Evolutionary conservation across 257 asterid genomes (phyloP), one percentile per base, ranked within the genome.

Genomic region (Apocynum venetum): DNA sequence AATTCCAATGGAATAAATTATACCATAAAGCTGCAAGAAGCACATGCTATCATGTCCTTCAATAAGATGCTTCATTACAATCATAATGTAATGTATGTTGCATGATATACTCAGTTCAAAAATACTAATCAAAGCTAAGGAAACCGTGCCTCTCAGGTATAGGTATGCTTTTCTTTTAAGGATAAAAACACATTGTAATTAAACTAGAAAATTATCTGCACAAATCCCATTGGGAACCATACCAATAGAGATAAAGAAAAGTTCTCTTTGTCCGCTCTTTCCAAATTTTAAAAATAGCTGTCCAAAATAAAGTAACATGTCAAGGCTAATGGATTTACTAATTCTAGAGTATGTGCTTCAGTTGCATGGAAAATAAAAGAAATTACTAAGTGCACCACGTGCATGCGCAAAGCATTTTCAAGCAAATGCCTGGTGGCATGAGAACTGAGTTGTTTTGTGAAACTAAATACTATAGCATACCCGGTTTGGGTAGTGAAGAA

Each of bases 1-100:
- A 55, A 52, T 72, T 75, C 73, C 66, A 35, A 77, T 55, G 44
- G n/a, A 25, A 74, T 49, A 51, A 48, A 15, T 14, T 25, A 60
- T 38, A 55, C 60, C 44, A 36, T 19, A 55, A 57, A 48, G 53
- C 25, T 51, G 41, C 57, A 79, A 61, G 25, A 10, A 17, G 2
- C 38, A 74, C 9, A 11, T 36, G 38, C 35, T 9, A 49, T 56
- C 38, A 64, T 63, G 59, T 51, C 40, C 38, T 4, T 10, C 53
- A 6, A 44, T 6, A 10, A 46, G 59, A 59, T 40, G 38, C 35
- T 36, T 17, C 67, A 73, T 56, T 20, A n/a, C 47, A 48, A 20
- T 15, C 44, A 31, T 15, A 6, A 4, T 40, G 44, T 47, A 3
- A 12, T 31, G 51, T 5, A 41, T 3, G 3, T 11, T 46, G 53